Evolutionary conservation across 1,139 yeast species (phyloP), one percentile per base, ranked within the genome.

Genomic region (Saccharomyces hybrid): DNA sequence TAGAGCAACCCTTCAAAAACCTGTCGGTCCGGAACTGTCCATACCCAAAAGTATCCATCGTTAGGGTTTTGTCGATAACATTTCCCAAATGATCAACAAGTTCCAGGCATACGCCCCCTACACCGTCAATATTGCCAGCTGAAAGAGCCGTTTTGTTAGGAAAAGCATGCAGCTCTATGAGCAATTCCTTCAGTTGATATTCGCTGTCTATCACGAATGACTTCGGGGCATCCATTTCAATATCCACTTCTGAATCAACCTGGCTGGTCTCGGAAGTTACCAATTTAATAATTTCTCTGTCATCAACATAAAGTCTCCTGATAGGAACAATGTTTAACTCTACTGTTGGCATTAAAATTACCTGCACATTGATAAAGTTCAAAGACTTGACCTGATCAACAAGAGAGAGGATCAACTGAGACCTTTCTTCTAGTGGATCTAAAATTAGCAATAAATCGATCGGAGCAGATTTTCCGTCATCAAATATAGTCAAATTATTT

Each of bases 131-230:
- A 28, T 52, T 59, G 14, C 64, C 59, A 28, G 59, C 58, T 28
- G 63, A 58, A 2, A 66, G 58, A 2, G 51, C 49, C 11, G 49
- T 51, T 5, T 55, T 47, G 3, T 59, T 63, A 38, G 61, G 65
- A 47, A 65, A 64, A 0, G 87, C 85, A 69, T 80, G 83, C 0
- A 96, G 96, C 67, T 91, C 95, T 16, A 91, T 71, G 11, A 86
- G 64, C 84, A 72, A 57, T 74, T 74, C 52, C 75, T 73, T 57
- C 85, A 73, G 31, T 34, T 69, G 61, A 2, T 49, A 46, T 1
- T 60, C 60, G 5, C 55, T 53, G 32, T 56, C 34, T 4, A 62
- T 26, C 7, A 50, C 53, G 25, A 64, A 55, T 27, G 57, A 71
- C 4, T 76, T 67, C 0, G 96, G 96, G n/a, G 74, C 75, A 56